Conservation (phyloP, 305 asterid species). For the Fraxinus baroniana region DNA sequence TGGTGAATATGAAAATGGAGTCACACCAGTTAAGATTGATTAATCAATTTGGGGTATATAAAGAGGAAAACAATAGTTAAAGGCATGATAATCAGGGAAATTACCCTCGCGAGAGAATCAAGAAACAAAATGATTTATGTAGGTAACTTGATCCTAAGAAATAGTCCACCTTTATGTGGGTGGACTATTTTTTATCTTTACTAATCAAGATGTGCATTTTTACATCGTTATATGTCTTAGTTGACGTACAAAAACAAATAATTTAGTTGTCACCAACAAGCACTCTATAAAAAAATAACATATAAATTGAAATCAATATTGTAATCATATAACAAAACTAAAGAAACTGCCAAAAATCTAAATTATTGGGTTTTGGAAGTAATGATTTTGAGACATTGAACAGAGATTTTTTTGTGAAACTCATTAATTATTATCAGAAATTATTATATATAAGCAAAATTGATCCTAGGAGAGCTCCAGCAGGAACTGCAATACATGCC, state of each 20-base stretch:
- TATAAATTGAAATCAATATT: not conserved
- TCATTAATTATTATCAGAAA: not conserved
- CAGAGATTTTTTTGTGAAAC: not conserved
- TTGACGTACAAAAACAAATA: not conserved
- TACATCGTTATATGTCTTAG: not conserved
- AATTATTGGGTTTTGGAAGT: not conserved
- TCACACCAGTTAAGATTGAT: not conserved
- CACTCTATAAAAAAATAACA: not conserved
- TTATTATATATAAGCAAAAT: not conserved
- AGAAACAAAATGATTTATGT: not conserved
- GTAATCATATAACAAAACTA: not conserved
- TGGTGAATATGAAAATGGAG: slow-evolving; percentile 7
- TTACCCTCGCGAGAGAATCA: not conserved
- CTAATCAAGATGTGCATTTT: not conserved
- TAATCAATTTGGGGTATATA: not conserved
- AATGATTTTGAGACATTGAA: not conserved
- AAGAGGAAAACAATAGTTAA: slow-evolving; percentile 10
- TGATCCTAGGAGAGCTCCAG: not conserved
- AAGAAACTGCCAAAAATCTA: not conserved
- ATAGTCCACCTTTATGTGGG: too few relatives aligned
- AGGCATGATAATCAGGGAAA: not conserved
- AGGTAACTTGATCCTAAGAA: not conserved
- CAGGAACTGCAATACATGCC: not conserved
- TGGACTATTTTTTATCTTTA: slow-evolving; percentile 3
- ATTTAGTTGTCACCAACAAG: not conserved